Evolutionary conservation across 345 rosid genomes (phyloP), one percentile per base, ranked within the genome.

Genomic region (Aquilaria sinensis): DNA sequence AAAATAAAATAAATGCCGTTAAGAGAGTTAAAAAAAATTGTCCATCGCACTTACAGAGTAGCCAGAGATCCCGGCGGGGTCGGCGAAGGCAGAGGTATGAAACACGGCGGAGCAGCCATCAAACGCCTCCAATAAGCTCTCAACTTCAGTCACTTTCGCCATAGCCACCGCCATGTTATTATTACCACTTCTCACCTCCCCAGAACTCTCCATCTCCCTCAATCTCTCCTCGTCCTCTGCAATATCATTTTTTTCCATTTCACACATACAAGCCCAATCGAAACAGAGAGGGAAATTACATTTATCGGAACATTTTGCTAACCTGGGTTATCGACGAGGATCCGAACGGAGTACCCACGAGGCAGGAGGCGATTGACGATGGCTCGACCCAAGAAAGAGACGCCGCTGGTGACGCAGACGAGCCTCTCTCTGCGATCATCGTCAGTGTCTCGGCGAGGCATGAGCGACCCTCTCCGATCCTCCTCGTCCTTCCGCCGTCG

Each of bases 51-150:
- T 62, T 56, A 93, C 98, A 34, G 98, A 81, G 71, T 93, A 93
- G 14, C 98, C 98, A 29, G 98, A 86, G 63, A 93, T 79, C 32
- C 98, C 98, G 15, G 89, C 83, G 0, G 96, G 96, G 66, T 93
- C 98, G 0, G 70, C 70, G 48, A 90, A 90, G 0, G 90, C 77
- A 45, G 86, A 67, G 72, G 97, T 84, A 78, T 93, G 98, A 63
- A 93, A 84, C 12, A 93, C 92, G 64, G 89, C 97, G 61, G 70
- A 72, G 73, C 98, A 93, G 13, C 96, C 98, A 9, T 84, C 78
- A 53, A 93, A 84, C 10, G 96, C 97, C 23, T 74, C 82, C 12
- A 58, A 16, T 16, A 93, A 63, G 62, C 85, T 80, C 13, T 72
- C 82, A 0, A 57, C 72, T 13, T 90, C 86, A 16, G 74, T 75